Base-by-base conservation (phyloP, 2,329 filamentous ascomycete genomes). In the Stemphylium beticola region DNA sequence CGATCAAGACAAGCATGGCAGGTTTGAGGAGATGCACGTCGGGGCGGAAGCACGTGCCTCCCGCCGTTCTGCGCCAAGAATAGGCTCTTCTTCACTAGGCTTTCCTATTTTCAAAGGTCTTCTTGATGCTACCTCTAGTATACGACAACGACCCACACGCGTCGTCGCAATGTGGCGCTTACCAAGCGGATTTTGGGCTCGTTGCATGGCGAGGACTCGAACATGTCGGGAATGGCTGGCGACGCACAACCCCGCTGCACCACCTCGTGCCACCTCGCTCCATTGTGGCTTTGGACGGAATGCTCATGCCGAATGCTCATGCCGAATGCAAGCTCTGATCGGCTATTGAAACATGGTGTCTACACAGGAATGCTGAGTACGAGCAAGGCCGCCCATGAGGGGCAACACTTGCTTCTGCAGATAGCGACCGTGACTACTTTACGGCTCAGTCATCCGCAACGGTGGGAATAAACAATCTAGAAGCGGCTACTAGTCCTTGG, bases 201-300 rank as follows among this genome's bases (percentile, higher is more conserved):
- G 36, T 44, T 51, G 39, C 51, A 22, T 44, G 43, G 31, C 39
- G 26, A 20, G 8, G n/a, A 31, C 46, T 45, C 43, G 45, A 50
- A 43, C 24, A 49, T 57, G 40, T 44, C 20, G 26, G 20, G 29
- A 29, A 36, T 40, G 44, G 44, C 51, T 58, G 60, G 57, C 55
- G 53, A 54, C 51, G 56, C 57, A 55, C 53, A 49, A 61, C 56
- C 62, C 55, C 60, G 50, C 65, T 48, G 49, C 18, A 55, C 53
- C 29, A 56, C 53, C 20, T 38, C 50, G 67, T 62, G 61, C 64
- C 65, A 55, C 50, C 59, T 58, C 49, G 53, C 55, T 47, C 40
- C 54, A 53, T 59, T 49, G 31, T 57, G 49, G 46, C 38, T 18
- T 33, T 47, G 48, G 53, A 49, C 43, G 45, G 43, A 48, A 61